Percentiles rank a stretch among this genome's conserved stretches.
phyloP scores from a whole-genome alignment of 192 early-diverging fungal genomes.

The Coemansia reversa region DNA sequence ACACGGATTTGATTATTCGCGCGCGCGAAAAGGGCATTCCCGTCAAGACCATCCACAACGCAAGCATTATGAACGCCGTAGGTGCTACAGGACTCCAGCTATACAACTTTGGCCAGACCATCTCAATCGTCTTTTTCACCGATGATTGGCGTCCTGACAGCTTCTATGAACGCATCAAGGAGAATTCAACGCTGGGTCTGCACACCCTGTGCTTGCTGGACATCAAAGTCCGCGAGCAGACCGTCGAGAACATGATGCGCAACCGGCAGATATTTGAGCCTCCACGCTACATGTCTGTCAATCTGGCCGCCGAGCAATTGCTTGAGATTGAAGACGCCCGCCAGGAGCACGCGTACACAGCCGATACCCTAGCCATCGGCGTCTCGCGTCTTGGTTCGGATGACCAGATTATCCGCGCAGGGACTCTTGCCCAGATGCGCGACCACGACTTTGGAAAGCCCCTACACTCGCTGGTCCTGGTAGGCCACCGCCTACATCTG shows the following conservation, averaged over 20 bases:
- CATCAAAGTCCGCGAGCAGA: slow-evolving; percentile 99
- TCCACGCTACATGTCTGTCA: slow-evolving; percentile 96
- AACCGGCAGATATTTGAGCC: slow-evolving; percentile 94
- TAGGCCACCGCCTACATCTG: slow-evolving; percentile 86
- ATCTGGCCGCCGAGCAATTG: slow-evolving; percentile 88
- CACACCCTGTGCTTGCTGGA: slow-evolving; percentile 96
- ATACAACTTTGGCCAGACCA: slow-evolving; percentile 98
- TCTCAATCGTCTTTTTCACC: slow-evolving; percentile 98
- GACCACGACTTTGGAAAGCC: slow-evolving; percentile 89
- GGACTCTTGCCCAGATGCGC: slow-evolving; percentile 82
- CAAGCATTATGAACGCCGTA: slow-evolving; percentile 99
- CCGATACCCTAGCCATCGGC: slow-evolving; percentile 84
- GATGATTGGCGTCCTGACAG: slow-evolving; percentile 96
- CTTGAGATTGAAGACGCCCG: slow-evolving; percentile 88
- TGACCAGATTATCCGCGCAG: slow-evolving; percentile 79
- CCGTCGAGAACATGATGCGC: slow-evolving; percentile 91
- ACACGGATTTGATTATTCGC: slow-evolving; percentile 93
- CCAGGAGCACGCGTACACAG: slow-evolving; percentile 68
- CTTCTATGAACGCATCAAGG: slow-evolving; percentile 91
- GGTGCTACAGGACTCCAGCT: slow-evolving; percentile 94
- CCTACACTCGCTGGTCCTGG: slow-evolving; percentile 89
- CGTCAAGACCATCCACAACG: slow-evolving; percentile 94
- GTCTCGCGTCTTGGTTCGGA: slow-evolving; percentile 85
- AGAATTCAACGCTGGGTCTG: slow-evolving; percentile 78
- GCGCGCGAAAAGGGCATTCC: slow-evolving; percentile 83